These are phyloP conservation scores for Stagonosporopsis cucurbitacearum DNA, from an alignment of 2,329 filamentous ascomycete species.

Conservation along the genomic window DNA sequence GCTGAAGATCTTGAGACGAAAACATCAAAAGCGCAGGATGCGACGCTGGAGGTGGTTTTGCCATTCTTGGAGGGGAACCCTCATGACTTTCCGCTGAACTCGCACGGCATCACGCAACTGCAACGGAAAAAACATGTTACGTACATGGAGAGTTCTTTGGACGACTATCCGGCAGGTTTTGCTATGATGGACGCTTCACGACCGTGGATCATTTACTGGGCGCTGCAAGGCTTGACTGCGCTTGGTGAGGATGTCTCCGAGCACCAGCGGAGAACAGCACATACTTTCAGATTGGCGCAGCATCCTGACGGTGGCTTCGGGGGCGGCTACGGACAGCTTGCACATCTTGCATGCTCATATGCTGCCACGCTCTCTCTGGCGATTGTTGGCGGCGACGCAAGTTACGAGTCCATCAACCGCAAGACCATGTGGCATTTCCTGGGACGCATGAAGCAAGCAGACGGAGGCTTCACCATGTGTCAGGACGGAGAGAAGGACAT, in stretches of 20 bases:
- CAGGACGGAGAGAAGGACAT: constrained; percentile 91
- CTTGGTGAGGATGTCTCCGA: constrained; percentile 74
- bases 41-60: constrained; percentile 72
- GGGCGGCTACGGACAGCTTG: constrained; percentile 88
- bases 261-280: constrained; percentile 71
- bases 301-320: constrained; percentile 86
- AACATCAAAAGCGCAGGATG: constrained; percentile 71
- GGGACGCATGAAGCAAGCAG: constrained; percentile 80
- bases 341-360: constrained; percentile 89
- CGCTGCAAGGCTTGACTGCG: constrained; percentile 73
- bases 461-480: constrained; percentile 89
- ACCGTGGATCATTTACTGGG: constrained; percentile 97
- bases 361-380: constrained; percentile 79
- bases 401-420: constrained; percentile 79
- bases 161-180: constrained; percentile 71
- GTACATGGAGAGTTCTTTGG: constrained; percentile 65
- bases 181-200: constrained; percentile 82
- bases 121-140: constrained; percentile 65
- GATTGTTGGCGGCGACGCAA: constrained; percentile 76
- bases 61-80: constrained; percentile 68
- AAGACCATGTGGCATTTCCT: constrained; percentile 91
- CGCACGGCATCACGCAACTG: constrained; percentile 76
- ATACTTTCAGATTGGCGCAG: constrained; percentile 81
- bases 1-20: constrained; percentile 70
- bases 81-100: constrained; percentile 65